phyloP scores from a whole-genome alignment of 257 asterid genomes.

The Solanum sitiens region DNA sequence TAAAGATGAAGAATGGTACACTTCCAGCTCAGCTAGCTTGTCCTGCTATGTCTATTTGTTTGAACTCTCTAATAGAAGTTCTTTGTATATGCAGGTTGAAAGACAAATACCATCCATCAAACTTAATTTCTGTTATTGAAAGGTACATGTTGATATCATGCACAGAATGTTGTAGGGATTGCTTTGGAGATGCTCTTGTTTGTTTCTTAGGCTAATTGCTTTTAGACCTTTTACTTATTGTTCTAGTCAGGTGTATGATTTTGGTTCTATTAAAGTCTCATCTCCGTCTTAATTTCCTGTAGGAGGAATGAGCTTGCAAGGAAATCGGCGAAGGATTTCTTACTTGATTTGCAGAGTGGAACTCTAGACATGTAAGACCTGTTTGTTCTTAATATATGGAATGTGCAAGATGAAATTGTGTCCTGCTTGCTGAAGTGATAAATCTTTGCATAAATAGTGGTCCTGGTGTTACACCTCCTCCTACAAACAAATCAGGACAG shows the following conservation, averaged over 20 bases:
- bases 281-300: background rate
- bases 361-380: conserved; percentile 68
- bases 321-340: conserved; percentile 79
- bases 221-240: background rate
- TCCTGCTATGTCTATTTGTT: background rate
- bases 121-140: conserved; percentile 75
- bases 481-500: conserved; percentile 58
- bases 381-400: background rate
- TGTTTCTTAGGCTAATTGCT: background rate
- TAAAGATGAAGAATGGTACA: conserved; percentile 91
- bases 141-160: conserved; percentile 29
- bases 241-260: background rate
- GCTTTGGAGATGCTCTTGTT: background rate
- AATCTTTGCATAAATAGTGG: conserved; percentile 49
- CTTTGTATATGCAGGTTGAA: conserved; percentile 57
- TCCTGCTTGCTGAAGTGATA: background rate
- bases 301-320: conserved; percentile 85
- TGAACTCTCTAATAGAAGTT: conserved; percentile 3
- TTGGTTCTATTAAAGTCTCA: background rate
- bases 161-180: background rate
- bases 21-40: background rate
- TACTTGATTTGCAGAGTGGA: conserved; percentile 82
- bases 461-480: conserved; percentile 55
- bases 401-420: background rate
- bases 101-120: conserved; percentile 94